Conservation (phyloP, 1,284 basidiomycete genomes). For the Phlebopus sp. region DNA sequence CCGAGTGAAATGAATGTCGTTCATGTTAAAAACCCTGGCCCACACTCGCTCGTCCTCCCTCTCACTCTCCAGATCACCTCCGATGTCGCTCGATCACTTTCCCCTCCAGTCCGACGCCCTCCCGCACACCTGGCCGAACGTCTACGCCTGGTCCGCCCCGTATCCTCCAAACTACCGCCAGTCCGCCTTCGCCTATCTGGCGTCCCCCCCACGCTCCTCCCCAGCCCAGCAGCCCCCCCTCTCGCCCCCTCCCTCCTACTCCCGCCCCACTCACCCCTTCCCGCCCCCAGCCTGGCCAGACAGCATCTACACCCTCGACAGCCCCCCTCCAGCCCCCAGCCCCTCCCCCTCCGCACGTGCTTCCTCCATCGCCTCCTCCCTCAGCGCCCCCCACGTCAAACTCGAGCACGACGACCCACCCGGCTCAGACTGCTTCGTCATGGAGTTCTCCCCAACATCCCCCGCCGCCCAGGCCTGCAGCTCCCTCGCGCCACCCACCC, state of each 20-base stretch:
- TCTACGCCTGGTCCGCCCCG: slow-evolving; percentile 24
- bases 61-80: slow-evolving; percentile 10
- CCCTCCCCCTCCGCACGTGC: slow-evolving; percentile 36
- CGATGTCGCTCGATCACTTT: slow-evolving; percentile 34
- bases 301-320: slow-evolving; percentile 33
- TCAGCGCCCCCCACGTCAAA: slow-evolving; percentile 30
- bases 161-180: slow-evolving; percentile 22
- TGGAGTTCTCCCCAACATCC: slow-evolving; percentile 33
- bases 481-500: slow-evolving; percentile 50
- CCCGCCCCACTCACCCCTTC: slow-evolving; percentile 12
- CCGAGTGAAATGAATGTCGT: slow-evolving; percentile 11
- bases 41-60: slow-evolving; percentile 10
- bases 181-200: slow-evolving; percentile 19
- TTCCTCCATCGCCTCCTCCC: slow-evolving; percentile 32
- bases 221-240: slow-evolving; percentile 16
- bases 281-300: slow-evolving; percentile 27
- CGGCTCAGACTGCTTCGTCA: slow-evolving; percentile 34
- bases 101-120: slow-evolving; percentile 30
- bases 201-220: slow-evolving; percentile 14
- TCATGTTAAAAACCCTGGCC: slow-evolving; percentile 21
- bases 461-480: slow-evolving; percentile 33
- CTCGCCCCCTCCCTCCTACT: slow-evolving; percentile 15
- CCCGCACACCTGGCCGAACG: slow-evolving; percentile 21
- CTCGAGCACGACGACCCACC: slow-evolving; percentile 29
- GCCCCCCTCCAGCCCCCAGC: slow-evolving; percentile 32